Conservation (phyloP, 2,329 filamentous ascomycete genomes). For the Penicillium sp. region DNA sequence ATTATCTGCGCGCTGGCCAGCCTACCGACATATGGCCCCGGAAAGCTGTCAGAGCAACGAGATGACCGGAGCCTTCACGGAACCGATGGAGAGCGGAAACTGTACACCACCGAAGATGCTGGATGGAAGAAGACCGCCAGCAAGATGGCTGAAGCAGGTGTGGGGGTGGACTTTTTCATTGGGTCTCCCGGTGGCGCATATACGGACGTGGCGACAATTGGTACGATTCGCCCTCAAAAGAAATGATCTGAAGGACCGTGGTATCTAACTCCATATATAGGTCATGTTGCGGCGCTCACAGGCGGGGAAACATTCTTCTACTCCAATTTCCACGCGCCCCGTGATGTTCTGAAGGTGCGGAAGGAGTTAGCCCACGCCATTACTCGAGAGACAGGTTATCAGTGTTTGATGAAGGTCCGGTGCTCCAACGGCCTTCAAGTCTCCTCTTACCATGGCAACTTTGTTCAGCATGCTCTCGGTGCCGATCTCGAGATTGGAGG, state of each 20-base stretch:
- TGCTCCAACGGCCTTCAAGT: slow-evolving; percentile 97
- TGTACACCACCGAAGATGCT: slow-evolving; percentile 87
- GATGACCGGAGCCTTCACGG: slow-evolving; percentile 86
- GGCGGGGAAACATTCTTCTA: slow-evolving; percentile 97
- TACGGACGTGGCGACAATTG: slow-evolving; percentile 88
- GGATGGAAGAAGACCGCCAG: slow-evolving; percentile 83
- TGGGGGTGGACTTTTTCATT: slow-evolving; percentile 93
- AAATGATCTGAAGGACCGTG: not conserved
- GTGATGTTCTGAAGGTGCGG: slow-evolving; percentile 80
- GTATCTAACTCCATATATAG: slow-evolving; percentile 42
- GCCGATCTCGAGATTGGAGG: slow-evolving; percentile 92
- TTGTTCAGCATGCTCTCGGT: slow-evolving; percentile 91
- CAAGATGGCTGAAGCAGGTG: slow-evolving; percentile 82
- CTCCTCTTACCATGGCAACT: slow-evolving; percentile 92
- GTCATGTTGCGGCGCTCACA: slow-evolving; percentile 82
- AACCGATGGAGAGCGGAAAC: slow-evolving; percentile 87
- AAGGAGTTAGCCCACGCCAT: slow-evolving; percentile 85
- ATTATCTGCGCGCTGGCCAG: slow-evolving; percentile 83
- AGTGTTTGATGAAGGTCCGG: slow-evolving; percentile 96
- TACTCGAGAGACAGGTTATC: slow-evolving; percentile 88
- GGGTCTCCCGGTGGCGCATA: slow-evolving; percentile 88
- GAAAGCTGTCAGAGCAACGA: slow-evolving; percentile 71
- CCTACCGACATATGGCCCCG: slow-evolving; percentile 90
- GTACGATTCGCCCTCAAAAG: slow-evolving; percentile 48
- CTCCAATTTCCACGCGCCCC: slow-evolving; percentile 87